These are phyloP conservation scores for Schwanniomyces occidentalis DNA, from an alignment of 805 yeast species.

Conservation along the genomic window DNA sequence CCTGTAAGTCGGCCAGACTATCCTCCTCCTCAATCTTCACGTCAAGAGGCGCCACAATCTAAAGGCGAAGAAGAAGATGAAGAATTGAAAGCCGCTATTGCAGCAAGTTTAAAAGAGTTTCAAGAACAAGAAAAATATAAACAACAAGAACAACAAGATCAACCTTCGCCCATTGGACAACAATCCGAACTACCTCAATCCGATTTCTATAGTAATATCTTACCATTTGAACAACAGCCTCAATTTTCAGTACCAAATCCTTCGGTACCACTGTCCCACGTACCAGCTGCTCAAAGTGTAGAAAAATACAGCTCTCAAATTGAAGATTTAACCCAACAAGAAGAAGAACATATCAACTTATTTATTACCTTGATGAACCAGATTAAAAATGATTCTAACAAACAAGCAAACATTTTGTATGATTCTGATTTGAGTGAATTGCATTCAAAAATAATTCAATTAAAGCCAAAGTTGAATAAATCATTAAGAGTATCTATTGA, in stretches of 20 bases:
- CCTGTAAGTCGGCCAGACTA: constrained; percentile 10
- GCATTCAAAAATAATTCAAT: constrained; percentile 56
- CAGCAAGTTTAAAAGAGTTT: constrained; percentile 80
- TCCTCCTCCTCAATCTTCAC: constrained; percentile 19
- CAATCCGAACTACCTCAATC: constrained; percentile 25
- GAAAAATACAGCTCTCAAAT: constrained; percentile 2
- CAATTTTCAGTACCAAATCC: no score
- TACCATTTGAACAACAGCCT: constrained; percentile 19
- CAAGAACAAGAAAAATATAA: constrained; percentile 34
- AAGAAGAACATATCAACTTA: constrained; percentile 67
- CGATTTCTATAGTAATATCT: constrained; percentile 29
- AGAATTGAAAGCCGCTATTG: constrained; percentile 91
- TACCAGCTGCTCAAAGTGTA: no score
- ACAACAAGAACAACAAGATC: constrained; percentile 12
- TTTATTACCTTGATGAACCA: constrained; percentile 67
- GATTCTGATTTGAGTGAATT: constrained; percentile 57
- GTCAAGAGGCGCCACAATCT: constrained; percentile 6
- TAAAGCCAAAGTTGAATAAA: constrained; percentile 69
- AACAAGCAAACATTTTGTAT: constrained; percentile 36
- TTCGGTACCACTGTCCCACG: not conserved
- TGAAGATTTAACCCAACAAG: constrained; percentile 53
- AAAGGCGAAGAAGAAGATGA: constrained; percentile 66
- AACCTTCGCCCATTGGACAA: constrained; percentile 11
- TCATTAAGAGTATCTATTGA: constrained; percentile 57
- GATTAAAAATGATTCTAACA: constrained; percentile 46